A percentile compares a stretch with the other conserved stretches of the same genome.
Evolutionary conservation across 768 basidiomycete genomes (phyloP).

Genomic region (Pulveroboletus ravenelii): DNA sequence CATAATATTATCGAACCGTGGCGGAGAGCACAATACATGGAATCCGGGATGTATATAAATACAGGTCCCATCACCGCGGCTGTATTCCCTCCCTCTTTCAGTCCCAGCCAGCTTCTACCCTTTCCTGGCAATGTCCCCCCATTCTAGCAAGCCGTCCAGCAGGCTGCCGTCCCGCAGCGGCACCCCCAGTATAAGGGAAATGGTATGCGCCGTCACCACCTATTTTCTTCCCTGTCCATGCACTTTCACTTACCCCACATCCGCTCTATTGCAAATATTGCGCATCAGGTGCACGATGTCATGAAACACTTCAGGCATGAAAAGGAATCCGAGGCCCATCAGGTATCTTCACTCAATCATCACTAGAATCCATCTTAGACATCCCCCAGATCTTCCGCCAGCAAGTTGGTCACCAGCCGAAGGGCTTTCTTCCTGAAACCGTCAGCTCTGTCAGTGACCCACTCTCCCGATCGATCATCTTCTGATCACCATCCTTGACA

Average conservation of each 20-base stretch:
- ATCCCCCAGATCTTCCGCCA: conserved; percentile 65
- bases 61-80: conserved; percentile 3
- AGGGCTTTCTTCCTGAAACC: conserved; percentile 61
- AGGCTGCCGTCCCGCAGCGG: conserved; percentile 34
- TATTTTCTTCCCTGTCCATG: conserved; percentile 10
- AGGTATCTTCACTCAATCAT: conserved; percentile 37
- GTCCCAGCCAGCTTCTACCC: conserved; percentile 1
- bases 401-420: conserved; percentile 63
- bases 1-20: no score
- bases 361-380: not conserved
- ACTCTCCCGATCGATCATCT: not conserved
- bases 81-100: conserved; percentile 8
- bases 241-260: conserved; percentile 29
- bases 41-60: conserved; percentile 17
- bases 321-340: conserved; percentile 84
- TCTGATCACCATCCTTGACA: conserved; percentile 2
- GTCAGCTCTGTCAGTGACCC: conserved; percentile 55
- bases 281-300: conserved; percentile 60
- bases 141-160: conserved; percentile 26
- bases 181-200: conserved; percentile 40
- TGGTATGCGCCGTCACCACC: conserved; percentile 29
- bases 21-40: no score
- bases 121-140: conserved; percentile 19
- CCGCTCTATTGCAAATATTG: conserved; percentile 31
- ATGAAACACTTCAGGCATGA: conserved; percentile 69